Evolutionary conservation across 805 yeast genomes (phyloP).

Genomic region (Wickerhamiella galacta): DNA sequence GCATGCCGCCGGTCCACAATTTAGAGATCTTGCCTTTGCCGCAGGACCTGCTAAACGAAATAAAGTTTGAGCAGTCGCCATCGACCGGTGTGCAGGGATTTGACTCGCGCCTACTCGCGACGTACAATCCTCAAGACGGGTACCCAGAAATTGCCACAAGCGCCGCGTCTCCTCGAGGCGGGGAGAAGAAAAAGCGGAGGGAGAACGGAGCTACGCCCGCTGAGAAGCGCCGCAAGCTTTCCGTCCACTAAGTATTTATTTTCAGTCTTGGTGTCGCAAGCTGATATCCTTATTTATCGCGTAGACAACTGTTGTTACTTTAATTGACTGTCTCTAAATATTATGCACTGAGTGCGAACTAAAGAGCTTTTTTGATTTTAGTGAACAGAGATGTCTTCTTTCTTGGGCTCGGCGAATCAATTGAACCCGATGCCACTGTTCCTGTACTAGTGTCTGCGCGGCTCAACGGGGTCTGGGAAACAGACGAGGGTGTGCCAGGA

Average conservation of each 20-base stretch:
- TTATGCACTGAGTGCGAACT: not conserved
- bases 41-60: constrained; percentile 33
- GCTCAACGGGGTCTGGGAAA: too few species aligned
- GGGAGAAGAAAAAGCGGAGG: constrained; percentile 4
- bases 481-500: too few species aligned
- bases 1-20: constrained; percentile 11
- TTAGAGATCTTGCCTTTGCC: constrained; percentile 28
- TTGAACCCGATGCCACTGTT: too few species aligned
- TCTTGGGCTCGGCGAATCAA: too few species aligned
- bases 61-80: constrained; percentile 48
- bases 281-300: too few species aligned
- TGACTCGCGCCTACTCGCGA: constrained; percentile 47
- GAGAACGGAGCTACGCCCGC: constrained; percentile 2
- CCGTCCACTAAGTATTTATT: too few species aligned
- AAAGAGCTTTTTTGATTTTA: constrained; percentile 7
- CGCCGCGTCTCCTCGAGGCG: constrained; percentile 1
- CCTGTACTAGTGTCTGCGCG: too few species aligned
- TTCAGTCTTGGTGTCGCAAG: too few species aligned
- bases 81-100: constrained; percentile 64
- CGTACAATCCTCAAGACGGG: constrained; percentile 17
- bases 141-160: not conserved
- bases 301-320: not conserved
- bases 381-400: constrained; percentile 3
- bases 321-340: not conserved
- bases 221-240: constrained; percentile 5